These are phyloP conservation scores for Termitomyces sp. DNA, from an alignment of 768 basidiomycete genomes.

Conservation along the genomic window DNA sequence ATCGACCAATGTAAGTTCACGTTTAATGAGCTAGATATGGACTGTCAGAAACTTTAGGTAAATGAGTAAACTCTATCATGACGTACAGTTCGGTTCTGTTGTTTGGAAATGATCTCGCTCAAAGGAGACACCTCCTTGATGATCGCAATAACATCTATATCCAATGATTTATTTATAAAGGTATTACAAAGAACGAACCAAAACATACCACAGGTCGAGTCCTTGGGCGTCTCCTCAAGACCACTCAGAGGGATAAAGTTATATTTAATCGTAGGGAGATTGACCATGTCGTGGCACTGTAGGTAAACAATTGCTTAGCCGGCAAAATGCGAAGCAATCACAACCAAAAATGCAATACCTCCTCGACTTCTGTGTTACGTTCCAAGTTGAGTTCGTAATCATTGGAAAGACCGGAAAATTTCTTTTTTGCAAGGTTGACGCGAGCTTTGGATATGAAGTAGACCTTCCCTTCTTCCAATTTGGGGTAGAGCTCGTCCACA, in stretches of 20 bases:
- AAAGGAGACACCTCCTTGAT: slow-evolving; percentile 74
- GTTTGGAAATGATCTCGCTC: slow-evolving; percentile 68
- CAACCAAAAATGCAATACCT: slow-evolving; percentile 39
- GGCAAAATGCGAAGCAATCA: neutral
- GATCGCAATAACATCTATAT: slow-evolving; percentile 78
- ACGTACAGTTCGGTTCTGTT: slow-evolving; percentile 60
- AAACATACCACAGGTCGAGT: slow-evolving; percentile 74
- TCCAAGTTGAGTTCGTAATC: slow-evolving; percentile 94
- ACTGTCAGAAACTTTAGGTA: neutral
- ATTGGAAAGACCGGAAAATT: slow-evolving; percentile 84
- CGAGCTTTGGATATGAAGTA: slow-evolving; percentile 88
- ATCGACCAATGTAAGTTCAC: slow-evolving; percentile 88
- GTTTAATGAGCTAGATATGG: slow-evolving; percentile 64
- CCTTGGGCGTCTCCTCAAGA: slow-evolving; percentile 64
- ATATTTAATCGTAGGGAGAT: slow-evolving; percentile 80
- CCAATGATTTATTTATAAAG: slow-evolving; percentile 6
- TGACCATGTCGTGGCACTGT: slow-evolving; percentile 74
- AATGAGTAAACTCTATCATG: neutral
- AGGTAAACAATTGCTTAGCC: slow-evolving; percentile 1
- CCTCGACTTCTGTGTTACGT: slow-evolving; percentile 76
- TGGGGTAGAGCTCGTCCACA: slow-evolving; percentile 80
- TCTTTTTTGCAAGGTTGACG: slow-evolving; percentile 94
- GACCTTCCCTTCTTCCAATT: slow-evolving; percentile 86
- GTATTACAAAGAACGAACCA: neutral
- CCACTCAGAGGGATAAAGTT: slow-evolving; percentile 65